Evolutionary conservation across 73 alveolate species (phyloP).

Genomic region (Paramecium biaurelia): DNA sequence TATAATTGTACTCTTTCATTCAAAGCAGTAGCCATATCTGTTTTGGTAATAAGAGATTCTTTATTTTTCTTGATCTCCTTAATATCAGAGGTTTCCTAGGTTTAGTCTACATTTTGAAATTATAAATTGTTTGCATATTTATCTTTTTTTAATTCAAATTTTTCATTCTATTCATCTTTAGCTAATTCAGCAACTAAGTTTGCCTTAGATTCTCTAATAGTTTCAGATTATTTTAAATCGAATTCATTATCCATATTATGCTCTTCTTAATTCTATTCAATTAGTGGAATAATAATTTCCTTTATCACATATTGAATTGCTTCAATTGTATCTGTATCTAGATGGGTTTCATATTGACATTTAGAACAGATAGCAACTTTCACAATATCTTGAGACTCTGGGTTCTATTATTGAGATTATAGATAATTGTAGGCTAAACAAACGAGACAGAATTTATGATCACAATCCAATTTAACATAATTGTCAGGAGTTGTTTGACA

Average conservation of each 20-base stretch:
- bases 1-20: not conserved
- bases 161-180: too few species aligned
- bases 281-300: not conserved
- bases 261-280: not conserved
- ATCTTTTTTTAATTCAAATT: not conserved
- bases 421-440: conserved; percentile 19
- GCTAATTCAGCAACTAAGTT: not conserved
- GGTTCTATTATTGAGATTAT: not conserved
- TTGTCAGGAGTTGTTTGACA: conserved; percentile 35
- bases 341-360: not conserved
- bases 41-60: not conserved
- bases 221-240: not conserved
- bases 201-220: not conserved
- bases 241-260: not conserved
- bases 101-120: not conserved
- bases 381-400: not conserved
- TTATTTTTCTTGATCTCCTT: not conserved
- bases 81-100: not conserved
- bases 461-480: conserved; percentile 32
- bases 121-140: not conserved
- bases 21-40: not conserved
- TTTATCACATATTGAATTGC: conserved; percentile 1
- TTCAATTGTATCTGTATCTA: conserved; percentile 20
- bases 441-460: conserved; percentile 33
- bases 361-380: not conserved